These are phyloP conservation scores for Fereydounia khargensis DNA, from an alignment of 1,284 basidiomycete genomes.

Conservation along the genomic window DNA sequence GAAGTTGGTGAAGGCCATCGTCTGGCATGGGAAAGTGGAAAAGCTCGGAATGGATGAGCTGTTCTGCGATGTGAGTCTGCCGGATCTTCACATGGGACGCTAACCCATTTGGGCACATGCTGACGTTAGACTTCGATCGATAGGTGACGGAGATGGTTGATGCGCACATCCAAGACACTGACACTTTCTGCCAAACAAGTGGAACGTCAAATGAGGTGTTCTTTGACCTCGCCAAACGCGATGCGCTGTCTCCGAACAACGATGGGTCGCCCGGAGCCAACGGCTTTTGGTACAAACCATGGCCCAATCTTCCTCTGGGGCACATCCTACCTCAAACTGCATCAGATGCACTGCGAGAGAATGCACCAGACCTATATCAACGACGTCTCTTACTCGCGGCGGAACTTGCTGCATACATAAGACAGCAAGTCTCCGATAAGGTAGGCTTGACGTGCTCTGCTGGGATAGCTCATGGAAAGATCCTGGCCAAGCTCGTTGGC, in stretches of 20 bases:
- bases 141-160: constrained; percentile 50
- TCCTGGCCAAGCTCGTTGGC: constrained; percentile 56
- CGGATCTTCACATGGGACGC: no score
- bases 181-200: no score
- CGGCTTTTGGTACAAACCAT: constrained; percentile 41
- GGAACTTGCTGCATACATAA: constrained; percentile 53
- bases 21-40: constrained; percentile 49
- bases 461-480: constrained; percentile 55
- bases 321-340: constrained; percentile 11
- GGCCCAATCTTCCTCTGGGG: constrained; percentile 13
- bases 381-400: constrained; percentile 38
- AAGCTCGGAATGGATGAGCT: constrained; percentile 60
- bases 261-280: neutral
- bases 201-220: no score
- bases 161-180: no score
- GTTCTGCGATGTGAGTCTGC: constrained; percentile 55
- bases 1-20: constrained; percentile 45
- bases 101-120: no score
- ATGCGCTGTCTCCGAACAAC: no score
- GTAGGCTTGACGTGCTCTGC: constrained; percentile 57
- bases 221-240: constrained; percentile 15
- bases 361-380: constrained; percentile 22
- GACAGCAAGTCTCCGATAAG: constrained; percentile 45
- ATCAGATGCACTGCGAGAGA: constrained; percentile 2
- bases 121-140: no score